Evolutionary conservation across 305 asterid genomes (phyloP), one percentile per base, ranked within the genome.

Genomic region (Plantago lanceolata): DNA sequence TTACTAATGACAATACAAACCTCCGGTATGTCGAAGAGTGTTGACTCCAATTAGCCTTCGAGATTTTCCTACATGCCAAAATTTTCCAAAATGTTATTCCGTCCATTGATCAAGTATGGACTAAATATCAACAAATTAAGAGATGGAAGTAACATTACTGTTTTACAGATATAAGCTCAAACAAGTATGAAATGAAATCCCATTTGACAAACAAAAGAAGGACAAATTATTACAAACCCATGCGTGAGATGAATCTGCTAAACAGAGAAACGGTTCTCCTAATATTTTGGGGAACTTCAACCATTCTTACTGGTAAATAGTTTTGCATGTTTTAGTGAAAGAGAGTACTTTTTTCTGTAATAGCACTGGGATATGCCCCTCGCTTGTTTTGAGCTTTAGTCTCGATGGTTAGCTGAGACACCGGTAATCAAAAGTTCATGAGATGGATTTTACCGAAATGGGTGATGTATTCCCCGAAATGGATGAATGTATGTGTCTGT

Each of bases 51-150:
- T 69, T 59, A 52, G 65, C 60, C 73, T 67, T 66, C 69, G 68
- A 51, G 64, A 14, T 66, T 78, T 77, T 60, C 80, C 82, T 80
- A 54, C 76, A 73, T 21, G 51, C n/a, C 77, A 73, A 64, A 59
- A 33, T 29, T 43, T 56, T 26, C 55, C 8, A 64, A 56, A 50
- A 24, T 3, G 33, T 50, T 17, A 51, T 11, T 40, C 45, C 45
- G 11, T 40, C 45, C 15, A 40, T 11, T 1, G 45, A 11, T 12
- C 45, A 40, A 40, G 44, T 40, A 40, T 9, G 45, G 15, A 33
- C 11, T 40, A 9, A 2, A 40, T 40, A 40, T 9, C 14, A 40
- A 2, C 16, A 11, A 40, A 9, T 8, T 40, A 40, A 40, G 11
- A 15, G 3, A 40, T 2, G 45, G 13, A 11, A 15, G 2, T n/a